A percentile compares a stretch with the other conserved stretches of the same genome.
These are phyloP conservation scores for Magnaporthales sp. DNA, from an alignment of 2,329 filamentous ascomycete species.

Conservation along the genomic window DNA sequence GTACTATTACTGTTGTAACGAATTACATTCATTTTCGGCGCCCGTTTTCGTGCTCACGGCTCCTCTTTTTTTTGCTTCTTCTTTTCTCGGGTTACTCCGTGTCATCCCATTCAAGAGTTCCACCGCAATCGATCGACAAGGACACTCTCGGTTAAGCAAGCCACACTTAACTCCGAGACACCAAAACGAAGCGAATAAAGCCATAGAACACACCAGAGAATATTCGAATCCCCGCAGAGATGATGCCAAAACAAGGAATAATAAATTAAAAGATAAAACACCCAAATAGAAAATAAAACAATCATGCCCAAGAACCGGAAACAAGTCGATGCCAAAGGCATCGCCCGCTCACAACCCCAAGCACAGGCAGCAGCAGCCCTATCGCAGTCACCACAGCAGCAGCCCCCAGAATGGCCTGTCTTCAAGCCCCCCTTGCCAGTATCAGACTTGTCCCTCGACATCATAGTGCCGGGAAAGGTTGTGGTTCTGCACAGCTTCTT, in stretches of 20 bases:
- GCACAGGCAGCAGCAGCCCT: not conserved
- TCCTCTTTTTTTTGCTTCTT: too few relatives aligned
- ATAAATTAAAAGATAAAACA: not conserved
- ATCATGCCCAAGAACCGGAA: conserved; percentile 1
- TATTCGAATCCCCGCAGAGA: not conserved
- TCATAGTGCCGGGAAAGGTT: conserved; percentile 54
- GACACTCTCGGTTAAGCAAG: not conserved
- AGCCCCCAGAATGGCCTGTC: conserved; percentile 54
- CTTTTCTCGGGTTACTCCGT: too few relatives aligned
- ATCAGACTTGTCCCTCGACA: conserved; percentile 51
- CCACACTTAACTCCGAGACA: conserved; percentile 1
- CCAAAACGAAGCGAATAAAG: not conserved
- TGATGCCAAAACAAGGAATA: not conserved
- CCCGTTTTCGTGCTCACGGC: not conserved
- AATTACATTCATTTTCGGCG: not conserved
- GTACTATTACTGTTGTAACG: not conserved
- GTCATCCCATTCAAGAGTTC: too few relatives aligned
- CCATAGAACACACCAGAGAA: not conserved
- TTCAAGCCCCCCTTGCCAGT: conserved; percentile 62
- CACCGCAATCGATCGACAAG: not conserved
- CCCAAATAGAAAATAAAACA: not conserved
- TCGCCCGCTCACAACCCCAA: not conserved
- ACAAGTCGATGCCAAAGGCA: not conserved
- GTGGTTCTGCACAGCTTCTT: conserved; percentile 67
- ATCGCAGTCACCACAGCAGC: conserved; percentile 12